phyloP scores from a whole-genome alignment of 805 yeast species.

The Candida verbasci region DNA sequence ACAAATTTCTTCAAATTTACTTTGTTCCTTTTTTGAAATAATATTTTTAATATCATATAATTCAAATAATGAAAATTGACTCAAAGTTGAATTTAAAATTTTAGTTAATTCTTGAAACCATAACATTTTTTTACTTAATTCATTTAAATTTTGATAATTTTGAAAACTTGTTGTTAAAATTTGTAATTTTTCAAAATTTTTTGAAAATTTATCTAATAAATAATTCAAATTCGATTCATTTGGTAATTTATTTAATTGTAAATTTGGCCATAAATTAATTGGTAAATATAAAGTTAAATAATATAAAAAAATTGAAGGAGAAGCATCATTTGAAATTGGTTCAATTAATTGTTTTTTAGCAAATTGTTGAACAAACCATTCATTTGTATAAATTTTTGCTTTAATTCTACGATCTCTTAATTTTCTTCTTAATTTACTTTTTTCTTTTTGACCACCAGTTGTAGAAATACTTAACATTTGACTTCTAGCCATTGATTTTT shows the following conservation, averaged over 20 bases:
- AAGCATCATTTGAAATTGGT: neutral
- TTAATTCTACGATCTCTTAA: slow-evolving; percentile 38
- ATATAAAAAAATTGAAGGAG: slow-evolving; percentile 8
- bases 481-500: slow-evolving; percentile 36
- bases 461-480: slow-evolving; percentile 8
- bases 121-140: slow-evolving; percentile 4
- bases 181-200: slow-evolving; percentile 4
- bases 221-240: slow-evolving; percentile 8
- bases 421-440: slow-evolving; percentile 42
- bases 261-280: slow-evolving; percentile 10
- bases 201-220: slow-evolving; percentile 1
- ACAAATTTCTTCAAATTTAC: slow-evolving; percentile 11
- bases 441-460: slow-evolving; percentile 23
- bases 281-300: slow-evolving; percentile 10
- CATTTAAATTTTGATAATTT: slow-evolving; percentile 8
- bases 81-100: slow-evolving; percentile 8
- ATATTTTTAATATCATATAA: slow-evolving; percentile 9
- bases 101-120: slow-evolving; percentile 9
- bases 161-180: slow-evolving; percentile 6
- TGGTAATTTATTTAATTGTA: slow-evolving; percentile 4
- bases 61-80: slow-evolving; percentile 10
- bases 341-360: slow-evolving; percentile 7
- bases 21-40: slow-evolving; percentile 8
- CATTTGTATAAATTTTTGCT: slow-evolving; percentile 23
- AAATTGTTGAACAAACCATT: slow-evolving; percentile 13